phyloP scores from a whole-genome alignment of 1,284 basidiomycete genomes.

The Neolentinus lepideus region DNA sequence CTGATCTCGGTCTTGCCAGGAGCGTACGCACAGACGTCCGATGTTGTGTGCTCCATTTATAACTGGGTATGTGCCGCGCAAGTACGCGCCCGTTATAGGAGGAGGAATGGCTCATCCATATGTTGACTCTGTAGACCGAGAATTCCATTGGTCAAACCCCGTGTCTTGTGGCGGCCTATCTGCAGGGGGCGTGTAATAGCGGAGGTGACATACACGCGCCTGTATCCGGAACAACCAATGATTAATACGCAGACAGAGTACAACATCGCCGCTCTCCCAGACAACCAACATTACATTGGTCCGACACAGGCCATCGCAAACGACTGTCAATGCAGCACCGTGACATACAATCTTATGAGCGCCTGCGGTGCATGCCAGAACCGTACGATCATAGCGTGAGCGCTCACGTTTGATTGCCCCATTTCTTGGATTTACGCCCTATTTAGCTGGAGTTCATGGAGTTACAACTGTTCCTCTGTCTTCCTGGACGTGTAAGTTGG shows the following conservation, averaged over 20 bases:
- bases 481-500: conserved; percentile 3
- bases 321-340: conserved; percentile 27
- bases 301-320: conserved; percentile 21
- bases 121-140: conserved; percentile 22
- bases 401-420: background rate
- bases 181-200: conserved; percentile 26
- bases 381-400: conserved; percentile 8
- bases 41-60: background rate
- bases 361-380: conserved; percentile 31
- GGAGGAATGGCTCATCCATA: background rate
- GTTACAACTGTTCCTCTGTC: conserved; percentile 21
- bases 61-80: background rate
- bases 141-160: conserved; percentile 33
- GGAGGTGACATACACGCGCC: conserved; percentile 5
- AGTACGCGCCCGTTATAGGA: background rate
- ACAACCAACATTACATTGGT: conserved; percentile 27
- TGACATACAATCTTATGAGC: conserved; percentile 27
- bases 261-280: conserved; percentile 23
- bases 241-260: conserved; percentile 3
- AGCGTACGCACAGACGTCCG: background rate
- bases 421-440: background rate
- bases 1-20: background rate
- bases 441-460: conserved; percentile 28
- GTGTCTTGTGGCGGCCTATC: conserved; percentile 36
- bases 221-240: background rate